Evolutionary conservation across 441 rosid species (phyloP).

Genomic region (Metrosideros polymorpha): DNA sequence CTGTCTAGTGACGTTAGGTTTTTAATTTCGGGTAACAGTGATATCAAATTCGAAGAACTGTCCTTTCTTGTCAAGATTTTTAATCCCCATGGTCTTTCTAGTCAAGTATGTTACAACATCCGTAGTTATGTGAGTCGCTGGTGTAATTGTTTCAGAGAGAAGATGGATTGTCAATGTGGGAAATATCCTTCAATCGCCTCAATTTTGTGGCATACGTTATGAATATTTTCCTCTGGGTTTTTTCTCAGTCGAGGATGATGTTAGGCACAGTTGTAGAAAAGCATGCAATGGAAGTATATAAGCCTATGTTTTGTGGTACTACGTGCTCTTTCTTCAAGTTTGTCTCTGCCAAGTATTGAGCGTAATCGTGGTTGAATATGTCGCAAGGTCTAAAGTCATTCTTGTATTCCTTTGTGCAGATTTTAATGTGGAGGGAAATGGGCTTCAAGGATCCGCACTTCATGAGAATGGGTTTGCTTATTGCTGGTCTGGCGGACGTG

Average conservation of each 20-base stretch:
- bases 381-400: not conserved
- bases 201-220: not conserved
- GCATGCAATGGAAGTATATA: not conserved
- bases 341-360: not conserved
- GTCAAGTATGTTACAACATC: not conserved
- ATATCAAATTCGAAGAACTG: not conserved
- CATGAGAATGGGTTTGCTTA: slow-evolving; percentile 22
- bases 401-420: not conserved
- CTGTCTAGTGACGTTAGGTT: not conserved
- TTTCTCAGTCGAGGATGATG: not conserved
- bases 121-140: not conserved
- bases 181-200: not conserved
- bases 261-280: not conserved
- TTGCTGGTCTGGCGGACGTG: slow-evolving; percentile 31
- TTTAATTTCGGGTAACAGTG: not conserved
- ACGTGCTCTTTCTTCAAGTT: not conserved
- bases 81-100: not conserved
- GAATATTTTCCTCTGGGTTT: not conserved
- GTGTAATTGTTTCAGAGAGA: not conserved
- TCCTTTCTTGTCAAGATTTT: not conserved
- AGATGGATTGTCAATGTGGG: not conserved
- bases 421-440: slow-evolving; percentile 16
- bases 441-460: slow-evolving; percentile 14
- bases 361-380: fast-evolving
- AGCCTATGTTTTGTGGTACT: not conserved